phyloP scores from a whole-genome alignment of 441 rosid genomes.

The Pelargonium cotyledonis region DNA sequence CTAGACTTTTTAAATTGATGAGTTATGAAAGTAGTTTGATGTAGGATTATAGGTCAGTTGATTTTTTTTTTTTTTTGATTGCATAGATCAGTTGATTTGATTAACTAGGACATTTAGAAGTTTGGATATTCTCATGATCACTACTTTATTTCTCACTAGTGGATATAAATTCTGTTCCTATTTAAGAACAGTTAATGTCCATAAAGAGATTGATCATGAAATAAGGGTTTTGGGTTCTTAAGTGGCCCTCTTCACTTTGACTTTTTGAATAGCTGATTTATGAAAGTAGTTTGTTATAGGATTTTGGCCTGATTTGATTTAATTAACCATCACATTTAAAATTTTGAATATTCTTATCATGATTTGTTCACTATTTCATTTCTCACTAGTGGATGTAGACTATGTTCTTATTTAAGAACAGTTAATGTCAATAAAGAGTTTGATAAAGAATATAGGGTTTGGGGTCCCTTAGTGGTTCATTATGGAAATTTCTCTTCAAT shows the following conservation, averaged over 20 bases:
- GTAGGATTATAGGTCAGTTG: background rate
- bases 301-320: background rate
- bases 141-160: background rate
- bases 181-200: too few relatives aligned
- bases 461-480: too few relatives aligned
- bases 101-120: background rate
- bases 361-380: background rate
- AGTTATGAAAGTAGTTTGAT: background rate
- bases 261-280: too few relatives aligned
- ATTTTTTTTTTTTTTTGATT: too few relatives aligned
- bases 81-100: too few relatives aligned
- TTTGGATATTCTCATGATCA: background rate
- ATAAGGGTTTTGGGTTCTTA: too few relatives aligned
- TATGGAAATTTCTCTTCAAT: too few relatives aligned
- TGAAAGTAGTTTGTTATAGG: background rate
- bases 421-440: too few relatives aligned
- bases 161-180: background rate
- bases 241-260: too few relatives aligned
- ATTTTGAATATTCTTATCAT: background rate
- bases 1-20: background rate
- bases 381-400: background rate
- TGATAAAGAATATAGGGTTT: too few relatives aligned
- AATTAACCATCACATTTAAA: background rate
- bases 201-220: too few relatives aligned
- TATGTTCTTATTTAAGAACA: background rate